Evolutionary conservation across 192 early-diverging fungal genomes (phyloP).

Genomic region (Neocallimastix lanati): DNA sequence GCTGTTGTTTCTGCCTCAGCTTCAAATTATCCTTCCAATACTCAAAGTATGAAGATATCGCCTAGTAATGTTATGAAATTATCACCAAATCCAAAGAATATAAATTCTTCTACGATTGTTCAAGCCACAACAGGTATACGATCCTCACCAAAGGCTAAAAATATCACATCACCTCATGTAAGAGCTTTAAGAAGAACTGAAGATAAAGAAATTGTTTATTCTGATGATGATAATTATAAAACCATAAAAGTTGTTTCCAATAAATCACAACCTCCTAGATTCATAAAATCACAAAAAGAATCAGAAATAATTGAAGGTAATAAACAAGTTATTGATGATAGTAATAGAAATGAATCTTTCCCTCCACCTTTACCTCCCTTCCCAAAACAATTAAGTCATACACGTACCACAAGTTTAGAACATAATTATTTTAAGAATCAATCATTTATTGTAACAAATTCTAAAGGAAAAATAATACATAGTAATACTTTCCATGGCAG

Average conservation of each 20-base stretch:
- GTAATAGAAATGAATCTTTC: neutral
- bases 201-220: neutral
- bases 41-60: too few species aligned
- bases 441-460: too few species aligned
- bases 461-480: neutral
- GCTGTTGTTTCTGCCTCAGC: too few species aligned
- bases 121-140: too few species aligned
- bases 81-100: too few species aligned
- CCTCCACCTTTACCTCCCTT: neutral
- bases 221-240: neutral
- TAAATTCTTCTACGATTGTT: too few species aligned
- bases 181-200: neutral
- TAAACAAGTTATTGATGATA: neutral
- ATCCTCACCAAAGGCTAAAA: too few species aligned
- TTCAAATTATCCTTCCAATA: too few species aligned
- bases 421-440: neutral
- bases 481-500: neutral
- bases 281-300: neutral
- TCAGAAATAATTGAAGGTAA: neutral
- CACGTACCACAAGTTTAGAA: neutral
- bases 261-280: neutral
- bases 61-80: too few species aligned
- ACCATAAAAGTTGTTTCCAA: neutral
- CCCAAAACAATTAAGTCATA: neutral
- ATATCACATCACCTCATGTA: neutral